Conservation (phyloP, 2,329 filamentous ascomycete genomes). For the Pestalotiopsis sp. region DNA sequence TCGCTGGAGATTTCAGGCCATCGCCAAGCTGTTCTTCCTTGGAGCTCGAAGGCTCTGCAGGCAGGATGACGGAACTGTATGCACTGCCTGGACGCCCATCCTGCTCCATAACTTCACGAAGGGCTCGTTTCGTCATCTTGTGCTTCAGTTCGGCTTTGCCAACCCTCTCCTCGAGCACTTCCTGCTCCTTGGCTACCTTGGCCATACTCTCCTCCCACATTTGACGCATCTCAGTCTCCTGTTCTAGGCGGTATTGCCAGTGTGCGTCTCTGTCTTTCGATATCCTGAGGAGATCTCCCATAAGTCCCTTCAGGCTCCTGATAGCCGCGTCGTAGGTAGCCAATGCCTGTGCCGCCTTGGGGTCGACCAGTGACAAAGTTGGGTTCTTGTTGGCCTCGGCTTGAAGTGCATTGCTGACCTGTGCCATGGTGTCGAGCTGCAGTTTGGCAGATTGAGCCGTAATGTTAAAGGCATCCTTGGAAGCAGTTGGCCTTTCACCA, state of each 20-base stretch:
- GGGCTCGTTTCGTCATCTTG: conserved; percentile 82
- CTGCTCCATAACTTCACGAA: conserved; percentile 79
- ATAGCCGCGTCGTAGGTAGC: conserved; percentile 88
- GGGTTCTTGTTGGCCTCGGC: conserved; percentile 71
- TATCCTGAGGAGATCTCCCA: conserved; percentile 87
- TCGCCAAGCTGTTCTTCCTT: conserved; percentile 33
- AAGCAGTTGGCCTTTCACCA: conserved; percentile 70
- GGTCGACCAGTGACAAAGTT: conserved; percentile 70
- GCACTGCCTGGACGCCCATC: conserved; percentile 35
- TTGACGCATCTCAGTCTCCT: conserved; percentile 85
- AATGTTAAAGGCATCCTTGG: conserved; percentile 94
- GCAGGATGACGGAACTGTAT: conserved; percentile 26
- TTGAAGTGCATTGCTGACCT: conserved; percentile 81
- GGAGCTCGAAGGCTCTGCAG: conserved; percentile 30
- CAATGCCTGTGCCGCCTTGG: conserved; percentile 74
- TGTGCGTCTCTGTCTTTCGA: conserved; percentile 92
- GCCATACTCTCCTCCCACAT: conserved; percentile 99
- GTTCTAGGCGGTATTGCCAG: conserved; percentile 93
- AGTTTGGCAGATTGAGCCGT: conserved; percentile 93
- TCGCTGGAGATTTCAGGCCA: conserved; percentile 39
- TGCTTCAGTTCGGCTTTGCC: conserved; percentile 89
- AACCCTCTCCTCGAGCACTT: conserved; percentile 82
- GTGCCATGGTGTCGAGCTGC: conserved; percentile 86
- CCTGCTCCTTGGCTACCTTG: conserved; percentile 90
- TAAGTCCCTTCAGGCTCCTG: conserved; percentile 78